Conservation (phyloP, 2,329 filamentous ascomycete genomes). For the Colletotrichum sp. region DNA sequence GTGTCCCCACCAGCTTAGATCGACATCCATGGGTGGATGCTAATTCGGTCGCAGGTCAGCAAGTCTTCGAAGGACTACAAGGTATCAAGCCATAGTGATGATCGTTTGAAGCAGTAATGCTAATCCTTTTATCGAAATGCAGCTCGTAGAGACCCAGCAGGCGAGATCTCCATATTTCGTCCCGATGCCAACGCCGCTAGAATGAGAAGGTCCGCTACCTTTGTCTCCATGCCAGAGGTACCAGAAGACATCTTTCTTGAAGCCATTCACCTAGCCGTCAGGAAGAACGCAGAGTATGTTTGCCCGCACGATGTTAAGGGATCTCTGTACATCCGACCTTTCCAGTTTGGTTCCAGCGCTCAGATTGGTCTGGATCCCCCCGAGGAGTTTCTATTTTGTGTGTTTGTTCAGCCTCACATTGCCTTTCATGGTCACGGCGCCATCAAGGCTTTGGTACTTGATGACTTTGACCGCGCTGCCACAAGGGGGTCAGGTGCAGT, state of each 20-base stretch:
- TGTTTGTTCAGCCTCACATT: conserved; percentile 69
- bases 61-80: neutral
- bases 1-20: neutral
- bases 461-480: conserved; percentile 72
- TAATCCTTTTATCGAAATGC: neutral
- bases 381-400: conserved; percentile 67
- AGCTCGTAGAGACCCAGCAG: neutral
- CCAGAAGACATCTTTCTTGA: conserved; percentile 63
- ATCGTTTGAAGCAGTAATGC: neutral
- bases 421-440: conserved; percentile 43
- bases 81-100: neutral
- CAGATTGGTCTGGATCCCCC: neutral
- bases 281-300: conserved; percentile 69
- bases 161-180: neutral
- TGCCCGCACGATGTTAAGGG: conserved; percentile 67
- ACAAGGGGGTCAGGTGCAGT: conserved; percentile 69
- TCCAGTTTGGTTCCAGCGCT: conserved; percentile 58
- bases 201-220: neutral
- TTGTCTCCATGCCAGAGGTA: conserved; percentile 65
- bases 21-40: neutral
- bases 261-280: conserved; percentile 65
- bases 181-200: neutral
- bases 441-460: conserved; percentile 69
- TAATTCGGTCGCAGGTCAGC: neutral
- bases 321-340: conserved; percentile 70